Evolutionary conservation across 345 rosid species (phyloP), one percentile per base, ranked within the genome.

Genomic region (Eutrema yunnanense): DNA sequence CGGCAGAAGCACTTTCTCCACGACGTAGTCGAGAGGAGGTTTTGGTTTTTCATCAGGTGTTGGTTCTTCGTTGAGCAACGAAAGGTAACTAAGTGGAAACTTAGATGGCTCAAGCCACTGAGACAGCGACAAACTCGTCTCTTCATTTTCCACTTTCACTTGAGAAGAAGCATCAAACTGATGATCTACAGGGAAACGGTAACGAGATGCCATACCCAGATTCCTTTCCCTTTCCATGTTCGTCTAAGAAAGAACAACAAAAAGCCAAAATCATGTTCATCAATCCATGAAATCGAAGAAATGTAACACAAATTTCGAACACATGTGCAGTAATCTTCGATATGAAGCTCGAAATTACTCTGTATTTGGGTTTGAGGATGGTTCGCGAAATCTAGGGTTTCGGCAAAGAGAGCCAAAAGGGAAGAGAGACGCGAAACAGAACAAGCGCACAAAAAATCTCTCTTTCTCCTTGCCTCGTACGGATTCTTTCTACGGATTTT

Each of bases 91-190:
- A 5, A 8, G 50, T 29, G 78, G 77, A n/a, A 14, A 3, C 26
- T 65, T 56, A 46, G 77, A 56, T 48, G 71, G 77, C 9, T 73
- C 42, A 56, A 73, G 78, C 77, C 71, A 73, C 4, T 55, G 77
- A 65, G 71, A 42, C 22, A 73, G 52, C 8, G 72, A 47, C 16
- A 73, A 14, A 65, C 14, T 6, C 13, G 8, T 51, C 2, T 65
- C 65, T 5, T 22, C 63, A 6, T 22, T 10, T 26, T 58, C 60
- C 2, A 54, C 60, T 54, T 54, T 54, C 40, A 54, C 40, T 32
- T 6, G 8, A 52, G 56, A 51, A 51, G 57, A 52, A 54, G 40
- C 60, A 54, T 8, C 60, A 54, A 13, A 54, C n/a, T 32, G 60
- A 11, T 13, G 22, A 3, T 32, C 13, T n/a, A 0, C 3, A 30